Evolutionary conservation across 163 green algal species (phyloP).

Genomic region (Scenedesmus sp.): DNA sequence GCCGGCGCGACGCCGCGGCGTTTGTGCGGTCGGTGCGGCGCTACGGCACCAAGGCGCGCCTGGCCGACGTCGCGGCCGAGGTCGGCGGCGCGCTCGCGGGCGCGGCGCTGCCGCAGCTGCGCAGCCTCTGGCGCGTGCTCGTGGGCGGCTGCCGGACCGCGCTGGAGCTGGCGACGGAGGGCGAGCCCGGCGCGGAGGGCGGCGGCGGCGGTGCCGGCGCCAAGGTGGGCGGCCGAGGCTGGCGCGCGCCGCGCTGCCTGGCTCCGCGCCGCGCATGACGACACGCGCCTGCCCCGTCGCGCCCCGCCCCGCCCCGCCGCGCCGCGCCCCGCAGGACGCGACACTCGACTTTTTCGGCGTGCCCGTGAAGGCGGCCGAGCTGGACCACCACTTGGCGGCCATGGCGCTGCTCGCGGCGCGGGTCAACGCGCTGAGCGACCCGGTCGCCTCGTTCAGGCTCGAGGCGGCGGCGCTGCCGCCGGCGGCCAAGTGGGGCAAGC

Average conservation of each 20-base stretch:
- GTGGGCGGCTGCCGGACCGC: slow-evolving; percentile 62
- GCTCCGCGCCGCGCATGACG: no score
- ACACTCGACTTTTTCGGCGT: slow-evolving; percentile 86
- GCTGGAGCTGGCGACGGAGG: slow-evolving; percentile 37
- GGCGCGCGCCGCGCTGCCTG: no score
- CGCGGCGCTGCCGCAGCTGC: slow-evolving; percentile 34
- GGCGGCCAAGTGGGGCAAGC: slow-evolving; percentile 81
- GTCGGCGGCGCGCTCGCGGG: slow-evolving; percentile 59
- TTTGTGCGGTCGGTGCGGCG: slow-evolving; percentile 73
- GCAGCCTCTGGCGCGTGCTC: slow-evolving; percentile 65
- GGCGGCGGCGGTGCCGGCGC: background rate
- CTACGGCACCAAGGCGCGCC: slow-evolving; percentile 54
- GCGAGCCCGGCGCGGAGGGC: background rate
- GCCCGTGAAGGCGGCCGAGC: slow-evolving; percentile 77
- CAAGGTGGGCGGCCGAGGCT: background rate
- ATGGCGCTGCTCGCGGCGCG: slow-evolving; percentile 69
- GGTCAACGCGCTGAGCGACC: slow-evolving; percentile 50
- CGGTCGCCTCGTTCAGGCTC: slow-evolving; percentile 59
- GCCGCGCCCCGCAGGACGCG: slow-evolving; percentile 63
- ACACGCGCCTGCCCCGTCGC: no score
- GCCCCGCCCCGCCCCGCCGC: no score
- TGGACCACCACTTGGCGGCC: slow-evolving; percentile 61
- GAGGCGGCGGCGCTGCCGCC: slow-evolving; percentile 54
- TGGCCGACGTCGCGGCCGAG: slow-evolving; percentile 74
- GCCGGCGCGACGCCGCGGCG: slow-evolving; percentile 63